Percentiles rank a stretch among this genome's conserved stretches.
Conservation (phyloP, 768 basidiomycete species). For the Ramaria sp. region DNA sequence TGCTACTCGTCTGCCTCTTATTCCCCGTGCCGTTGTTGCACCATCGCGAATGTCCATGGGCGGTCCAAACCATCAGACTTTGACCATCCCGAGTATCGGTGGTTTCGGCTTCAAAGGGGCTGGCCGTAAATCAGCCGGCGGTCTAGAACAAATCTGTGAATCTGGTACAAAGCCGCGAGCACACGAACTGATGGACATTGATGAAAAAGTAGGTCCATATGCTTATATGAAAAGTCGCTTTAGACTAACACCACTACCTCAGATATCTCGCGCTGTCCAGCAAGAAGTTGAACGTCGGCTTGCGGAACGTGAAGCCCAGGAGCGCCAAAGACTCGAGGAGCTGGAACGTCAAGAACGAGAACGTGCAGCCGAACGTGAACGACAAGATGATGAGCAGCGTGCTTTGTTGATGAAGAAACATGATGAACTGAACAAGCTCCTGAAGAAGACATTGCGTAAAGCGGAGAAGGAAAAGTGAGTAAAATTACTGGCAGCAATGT, state of each 20-base stretch:
- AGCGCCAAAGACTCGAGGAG: conserved; percentile 12
- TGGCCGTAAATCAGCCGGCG: conserved; percentile 4
- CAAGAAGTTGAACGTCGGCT: conserved; percentile 61
- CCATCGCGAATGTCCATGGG: conserved; percentile 24
- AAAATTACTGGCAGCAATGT: conserved; percentile 1
- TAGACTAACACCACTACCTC: not conserved
- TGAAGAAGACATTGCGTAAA: conserved; percentile 52
- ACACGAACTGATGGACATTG: conserved; percentile 59
- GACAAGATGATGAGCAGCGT: conserved; percentile 30
- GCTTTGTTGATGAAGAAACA: conserved; percentile 55
- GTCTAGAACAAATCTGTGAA: not conserved
- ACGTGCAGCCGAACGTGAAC: conserved; percentile 23
- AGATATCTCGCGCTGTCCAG: conserved; percentile 71
- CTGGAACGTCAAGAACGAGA: conserved; percentile 25
- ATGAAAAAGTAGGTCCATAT: conserved; percentile 46
- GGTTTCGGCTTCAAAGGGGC: conserved; percentile 4
- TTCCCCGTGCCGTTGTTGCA: conserved; percentile 28
- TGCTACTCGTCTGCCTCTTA: conserved; percentile 37
- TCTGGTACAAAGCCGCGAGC: not conserved
- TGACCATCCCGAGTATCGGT: conserved; percentile 20
- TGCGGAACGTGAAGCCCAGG: conserved; percentile 24
- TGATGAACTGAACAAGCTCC: conserved; percentile 58
- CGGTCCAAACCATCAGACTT: conserved; percentile 27
- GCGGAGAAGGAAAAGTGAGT: conserved; percentile 67
- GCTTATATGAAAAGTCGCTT: not conserved